A percentile compares a stretch with the other conserved stretches of the same genome.
Conservation (phyloP, 768 basidiomycete species). For the Piloderma croceum region DNA sequence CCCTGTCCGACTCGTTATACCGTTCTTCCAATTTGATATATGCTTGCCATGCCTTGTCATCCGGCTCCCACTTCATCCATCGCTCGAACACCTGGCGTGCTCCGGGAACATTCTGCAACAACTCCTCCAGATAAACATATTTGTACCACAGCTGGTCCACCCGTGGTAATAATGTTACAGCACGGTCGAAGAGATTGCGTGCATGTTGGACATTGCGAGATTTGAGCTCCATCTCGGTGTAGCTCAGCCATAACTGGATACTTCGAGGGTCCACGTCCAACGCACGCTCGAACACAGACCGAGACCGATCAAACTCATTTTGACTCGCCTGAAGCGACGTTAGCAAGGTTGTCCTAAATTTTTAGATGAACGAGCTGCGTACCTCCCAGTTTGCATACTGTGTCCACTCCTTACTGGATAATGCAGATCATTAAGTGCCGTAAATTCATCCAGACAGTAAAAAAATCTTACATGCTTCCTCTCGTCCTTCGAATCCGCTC, state of each 20-base stretch:
- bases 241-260: conserved; percentile 88
- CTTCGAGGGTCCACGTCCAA: conserved; percentile 91
- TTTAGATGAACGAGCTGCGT: conserved; percentile 13
- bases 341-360: conserved; percentile 1
- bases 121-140: conserved; percentile 96
- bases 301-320: conserved; percentile 90
- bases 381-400: conserved; percentile 87
- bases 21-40: conserved; percentile 97
- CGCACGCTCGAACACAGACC: conserved; percentile 95
- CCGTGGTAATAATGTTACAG: conserved; percentile 92
- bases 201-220: conserved; percentile 96
- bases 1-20: conserved; percentile 87
- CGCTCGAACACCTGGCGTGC: conserved; percentile 97
- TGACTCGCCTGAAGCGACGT: conserved; percentile 65
- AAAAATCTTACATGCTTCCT: conserved; percentile 61
- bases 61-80: conserved; percentile 99
- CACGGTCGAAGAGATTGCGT: conserved; percentile 94
- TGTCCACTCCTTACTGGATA: conserved; percentile 73
- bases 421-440: conserved; percentile 3
- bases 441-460: conserved; percentile 1
- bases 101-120: conserved; percentile 92
- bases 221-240: conserved; percentile 97
- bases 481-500: conserved; percentile 77
- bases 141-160: conserved; percentile 99
- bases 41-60: conserved; percentile 99